A percentile compares a stretch with the other conserved stretches of the same genome.
phyloP scores from a whole-genome alignment of 2,329 filamentous ascomycete genomes.

The Fonsecaea multimorphosa region DNA sequence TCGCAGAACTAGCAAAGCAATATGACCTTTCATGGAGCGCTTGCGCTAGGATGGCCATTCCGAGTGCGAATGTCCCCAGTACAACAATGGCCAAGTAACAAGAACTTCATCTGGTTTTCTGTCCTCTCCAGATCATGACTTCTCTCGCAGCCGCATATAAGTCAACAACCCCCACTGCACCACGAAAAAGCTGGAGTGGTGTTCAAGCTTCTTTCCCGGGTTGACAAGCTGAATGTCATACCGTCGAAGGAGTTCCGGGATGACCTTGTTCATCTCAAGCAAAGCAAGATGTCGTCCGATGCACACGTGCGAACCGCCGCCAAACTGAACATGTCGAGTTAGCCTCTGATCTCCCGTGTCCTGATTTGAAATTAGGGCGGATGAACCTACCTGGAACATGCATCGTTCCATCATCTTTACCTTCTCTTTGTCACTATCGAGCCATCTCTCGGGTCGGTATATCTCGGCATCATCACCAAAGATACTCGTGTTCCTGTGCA shows the following conservation, averaged over 20 bases:
- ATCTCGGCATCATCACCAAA: conserved; percentile 49
- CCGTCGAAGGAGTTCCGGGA: conserved; percentile 61
- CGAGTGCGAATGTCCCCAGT: not conserved
- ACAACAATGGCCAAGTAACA: not conserved
- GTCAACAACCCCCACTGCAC: conserved; percentile 64
- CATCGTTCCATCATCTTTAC: conserved; percentile 60
- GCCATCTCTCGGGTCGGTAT: conserved; percentile 56
- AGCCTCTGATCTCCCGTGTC: not conserved
- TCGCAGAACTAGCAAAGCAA: not conserved
- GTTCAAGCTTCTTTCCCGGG: conserved; percentile 57
- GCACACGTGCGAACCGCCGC: conserved; percentile 61
- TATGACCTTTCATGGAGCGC: not conserved
- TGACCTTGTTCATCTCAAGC: conserved; percentile 65
- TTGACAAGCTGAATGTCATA: conserved; percentile 62
- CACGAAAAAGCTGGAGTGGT: conserved; percentile 66
- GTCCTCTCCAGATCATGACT: conserved; percentile 9
- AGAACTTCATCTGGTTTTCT: not conserved
- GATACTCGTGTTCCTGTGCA: conserved; percentile 50
- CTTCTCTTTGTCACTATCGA: conserved; percentile 40
- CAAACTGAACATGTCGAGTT: conserved; percentile 47
- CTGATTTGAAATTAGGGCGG: not conserved
- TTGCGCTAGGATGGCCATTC: not conserved
- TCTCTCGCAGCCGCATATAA: conserved; percentile 50
- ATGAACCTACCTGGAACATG: conserved; percentile 59
- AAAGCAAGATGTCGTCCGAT: conserved; percentile 63